These are phyloP conservation scores for Globisporangium mamillatum DNA, from an alignment of 352 stramenopile genomes.

Conservation along the genomic window DNA sequence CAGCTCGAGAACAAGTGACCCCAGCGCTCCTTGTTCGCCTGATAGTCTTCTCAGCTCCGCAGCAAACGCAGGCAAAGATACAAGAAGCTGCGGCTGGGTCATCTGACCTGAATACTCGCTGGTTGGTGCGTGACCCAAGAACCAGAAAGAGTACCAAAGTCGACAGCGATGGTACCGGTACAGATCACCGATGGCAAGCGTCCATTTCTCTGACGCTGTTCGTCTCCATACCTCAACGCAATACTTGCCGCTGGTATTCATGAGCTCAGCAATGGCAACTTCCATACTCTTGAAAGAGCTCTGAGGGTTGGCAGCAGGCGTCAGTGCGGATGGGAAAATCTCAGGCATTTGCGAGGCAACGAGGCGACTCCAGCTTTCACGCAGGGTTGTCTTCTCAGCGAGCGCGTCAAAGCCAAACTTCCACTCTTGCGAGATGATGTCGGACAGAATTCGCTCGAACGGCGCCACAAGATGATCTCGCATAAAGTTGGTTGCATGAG, in stretches of 20 bases:
- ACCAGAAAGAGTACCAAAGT: constrained; percentile 44
- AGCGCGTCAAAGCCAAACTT: constrained; percentile 33
- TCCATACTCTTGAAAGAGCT: constrained; percentile 5
- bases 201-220: constrained; percentile 8
- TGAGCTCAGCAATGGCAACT: constrained; percentile 3
- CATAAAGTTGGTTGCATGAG: constrained; percentile 14
- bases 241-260: constrained; percentile 6
- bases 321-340: constrained; percentile 30
- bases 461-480: constrained; percentile 8
- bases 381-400: constrained; percentile 6
- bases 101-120: constrained; percentile 15
- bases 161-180: constrained; percentile 26
- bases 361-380: constrained; percentile 28
- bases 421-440: constrained; percentile 42
- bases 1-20: constrained; percentile 41
- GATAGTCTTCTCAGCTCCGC: constrained; percentile 35
- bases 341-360: constrained; percentile 29
- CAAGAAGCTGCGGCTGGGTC: constrained; percentile 36
- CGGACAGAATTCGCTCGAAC: constrained; percentile 26
- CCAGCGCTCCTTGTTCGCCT: constrained; percentile 27
- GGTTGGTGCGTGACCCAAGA: constrained; percentile 11
- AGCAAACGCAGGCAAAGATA: constrained; percentile 38
- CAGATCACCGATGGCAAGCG: background rate
- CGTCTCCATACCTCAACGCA: constrained; percentile 4
- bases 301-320: constrained; percentile 11